Base-by-base conservation (phyloP, 257 asterid genomes). In the Cruciata laevipes region DNA sequence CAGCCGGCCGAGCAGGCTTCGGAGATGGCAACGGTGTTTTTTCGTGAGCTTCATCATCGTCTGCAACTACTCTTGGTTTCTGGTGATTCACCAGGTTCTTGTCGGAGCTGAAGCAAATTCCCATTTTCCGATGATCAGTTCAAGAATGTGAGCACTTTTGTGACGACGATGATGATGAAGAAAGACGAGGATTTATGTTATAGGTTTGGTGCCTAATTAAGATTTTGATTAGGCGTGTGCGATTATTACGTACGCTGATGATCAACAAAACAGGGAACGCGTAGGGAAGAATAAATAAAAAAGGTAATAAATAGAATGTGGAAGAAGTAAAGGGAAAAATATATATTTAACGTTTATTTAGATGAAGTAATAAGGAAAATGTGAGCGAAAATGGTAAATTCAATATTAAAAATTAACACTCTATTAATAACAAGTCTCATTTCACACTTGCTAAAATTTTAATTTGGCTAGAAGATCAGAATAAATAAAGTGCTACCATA, bases 11-110 rank as follows among this genome's bases (percentile, higher is more conserved):
- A 24, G 27, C 25, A 44, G 69, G 78, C 58, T 81, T 85, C 0
- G 88, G 91, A n/a, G 96, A 84, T 69, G 1, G 90, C 75, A 53
- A 80, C 80, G 11, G 82, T 63, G 63, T 21, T 79, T 33, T n/a
- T n/a, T n/a, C n/a, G n/a, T n/a, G n/a, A n/a, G n/a, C n/a, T n/a
- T n/a, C n/a, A n/a, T n/a, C n/a, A n/a, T n/a, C 71, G 17, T 40
- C 67, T 14, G 32, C 70, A 32, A 69, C 86, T 42, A 13, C 51
- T 42, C 17, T 42, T 17, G 55, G 65, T 58, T 77, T 33, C 69
- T 64, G 51, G 23, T 71, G 52, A 8, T 74, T 52, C 12, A 44
- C 77, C 51, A 42, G 3, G 58, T 52, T 35, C 61, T 42, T 71
- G n/a, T 49, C 67, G 53, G 68, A 70, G 74, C 81, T 71, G 25